Conservation (phyloP, 1,139 yeast genomes). For the Lodderomyces margitis region DNA sequence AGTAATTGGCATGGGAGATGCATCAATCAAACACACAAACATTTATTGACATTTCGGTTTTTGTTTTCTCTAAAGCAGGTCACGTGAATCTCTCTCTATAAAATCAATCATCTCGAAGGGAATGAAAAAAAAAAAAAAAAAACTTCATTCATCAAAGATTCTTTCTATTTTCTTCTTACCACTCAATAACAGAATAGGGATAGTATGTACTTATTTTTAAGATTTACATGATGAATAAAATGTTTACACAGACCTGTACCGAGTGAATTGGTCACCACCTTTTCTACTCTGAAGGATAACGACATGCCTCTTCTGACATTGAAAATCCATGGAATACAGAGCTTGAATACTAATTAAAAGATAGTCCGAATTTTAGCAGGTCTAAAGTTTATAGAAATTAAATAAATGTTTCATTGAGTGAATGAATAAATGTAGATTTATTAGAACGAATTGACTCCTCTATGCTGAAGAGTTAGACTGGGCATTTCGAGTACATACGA, state of each 20-base stretch:
- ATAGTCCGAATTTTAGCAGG: background rate
- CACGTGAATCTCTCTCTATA: conserved; percentile 2
- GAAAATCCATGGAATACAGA: background rate
- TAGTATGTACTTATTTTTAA: background rate
- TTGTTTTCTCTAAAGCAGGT: background rate
- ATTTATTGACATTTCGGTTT: background rate
- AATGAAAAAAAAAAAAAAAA: conserved; percentile 1
- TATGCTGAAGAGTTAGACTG: no score
- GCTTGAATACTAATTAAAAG: background rate
- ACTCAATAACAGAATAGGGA: background rate
- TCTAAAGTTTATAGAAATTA: conserved; percentile 1
- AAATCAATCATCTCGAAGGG: background rate
- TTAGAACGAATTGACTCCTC: no score
- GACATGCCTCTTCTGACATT: conserved; percentile 35
- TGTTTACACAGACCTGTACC: conserved; percentile 63
- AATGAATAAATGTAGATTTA: background rate
- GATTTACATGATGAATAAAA: conserved; percentile 18
- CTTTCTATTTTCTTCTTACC: background rate
- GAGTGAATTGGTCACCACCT: conserved; percentile 21
- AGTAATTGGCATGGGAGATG: background rate
- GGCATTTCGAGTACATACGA: no score
- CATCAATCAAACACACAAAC: background rate
- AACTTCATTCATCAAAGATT: background rate
- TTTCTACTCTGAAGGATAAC: conserved; percentile 31
- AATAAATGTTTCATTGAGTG: background rate